Conservation (phyloP, 2,329 filamentous ascomycete genomes). For the Aspergillus pseudotamarii region DNA sequence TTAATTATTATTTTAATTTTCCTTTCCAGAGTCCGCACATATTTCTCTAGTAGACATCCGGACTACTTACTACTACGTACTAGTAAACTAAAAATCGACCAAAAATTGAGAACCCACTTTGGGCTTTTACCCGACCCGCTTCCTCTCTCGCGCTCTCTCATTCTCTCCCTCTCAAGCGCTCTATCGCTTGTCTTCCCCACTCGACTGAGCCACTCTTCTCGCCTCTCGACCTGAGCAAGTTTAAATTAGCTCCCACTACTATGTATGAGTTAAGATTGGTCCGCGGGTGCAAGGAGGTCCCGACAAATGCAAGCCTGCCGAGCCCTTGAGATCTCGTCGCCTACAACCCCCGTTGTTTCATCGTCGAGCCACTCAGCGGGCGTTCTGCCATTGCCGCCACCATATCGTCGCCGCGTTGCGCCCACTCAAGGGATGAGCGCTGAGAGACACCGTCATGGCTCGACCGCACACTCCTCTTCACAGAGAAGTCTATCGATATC, state of each 20-base stretch:
- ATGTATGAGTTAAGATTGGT: background rate
- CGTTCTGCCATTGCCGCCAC: constrained; percentile 1
- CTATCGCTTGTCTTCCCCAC: constrained; percentile 10
- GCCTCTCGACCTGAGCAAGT: background rate
- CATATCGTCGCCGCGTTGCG: background rate
- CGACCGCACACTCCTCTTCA: background rate
- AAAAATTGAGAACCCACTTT: background rate
- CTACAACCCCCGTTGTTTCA: constrained; percentile 5
- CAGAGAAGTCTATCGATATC: background rate
- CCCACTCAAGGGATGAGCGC: background rate
- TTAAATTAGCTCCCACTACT: background rate
- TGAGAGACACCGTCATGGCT: background rate
- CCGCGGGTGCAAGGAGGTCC: background rate
- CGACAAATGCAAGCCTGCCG: background rate
- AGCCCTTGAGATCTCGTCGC: background rate
- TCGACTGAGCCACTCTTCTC: background rate
- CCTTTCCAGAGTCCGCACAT: too few species aligned
- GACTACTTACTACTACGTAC: too few species aligned
- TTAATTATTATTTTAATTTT: too few species aligned
- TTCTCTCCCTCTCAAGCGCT: constrained; percentile 4
- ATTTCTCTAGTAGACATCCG: too few species aligned
- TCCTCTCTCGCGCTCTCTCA: constrained; percentile 4
- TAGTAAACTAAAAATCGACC: too few species aligned
- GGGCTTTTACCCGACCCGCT: background rate
- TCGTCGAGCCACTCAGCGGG: background rate